Percentiles rank a stretch among this genome's conserved stretches.
phyloP scores from a whole-genome alignment of 2,329 filamentous ascomycete species.

The Venturiaceae sp. region DNA sequence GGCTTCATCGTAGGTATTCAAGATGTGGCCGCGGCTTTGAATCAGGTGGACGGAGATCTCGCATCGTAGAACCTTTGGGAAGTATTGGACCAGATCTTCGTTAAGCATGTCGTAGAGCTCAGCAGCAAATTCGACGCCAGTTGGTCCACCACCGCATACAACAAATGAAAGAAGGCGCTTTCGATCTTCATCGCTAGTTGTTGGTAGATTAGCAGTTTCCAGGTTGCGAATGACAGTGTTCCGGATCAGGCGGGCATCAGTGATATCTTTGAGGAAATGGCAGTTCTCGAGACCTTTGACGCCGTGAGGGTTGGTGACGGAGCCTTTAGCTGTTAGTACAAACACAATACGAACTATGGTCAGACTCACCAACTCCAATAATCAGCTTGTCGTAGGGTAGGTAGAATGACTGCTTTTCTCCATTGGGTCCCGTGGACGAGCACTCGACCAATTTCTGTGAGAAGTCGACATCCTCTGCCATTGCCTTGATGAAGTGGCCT shows the following conservation, averaged over 20 bases:
- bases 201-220: constrained; percentile 85
- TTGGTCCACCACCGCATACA: constrained; percentile 89
- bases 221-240: constrained; percentile 84
- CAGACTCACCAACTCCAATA: constrained; percentile 60
- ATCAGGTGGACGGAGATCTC: constrained; percentile 97
- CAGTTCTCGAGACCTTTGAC: constrained; percentile 92
- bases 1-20: constrained; percentile 97
- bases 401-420: constrained; percentile 76
- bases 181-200: constrained; percentile 79
- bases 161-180: constrained; percentile 86
- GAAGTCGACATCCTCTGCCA: constrained; percentile 84
- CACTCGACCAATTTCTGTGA: constrained; percentile 85
- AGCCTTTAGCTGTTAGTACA: constrained; percentile 39
- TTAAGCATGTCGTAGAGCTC: constrained; percentile 95
- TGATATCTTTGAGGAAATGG: constrained; percentile 90
- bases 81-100: constrained; percentile 76
- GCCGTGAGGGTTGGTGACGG: constrained; percentile 86
- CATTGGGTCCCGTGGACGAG: constrained; percentile 58
- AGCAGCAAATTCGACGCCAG: constrained; percentile 94
- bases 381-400: constrained; percentile 96
- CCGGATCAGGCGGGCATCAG: constrained; percentile 80
- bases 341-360: too few relatives aligned
- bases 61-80: constrained; percentile 85
- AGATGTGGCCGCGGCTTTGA: constrained; percentile 85
- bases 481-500: constrained; percentile 84